A percentile compares a stretch with the other conserved stretches of the same genome.
phyloP scores from a whole-genome alignment of 768 basidiomycete species.

The Sporobolomyces pararoseus region DNA sequence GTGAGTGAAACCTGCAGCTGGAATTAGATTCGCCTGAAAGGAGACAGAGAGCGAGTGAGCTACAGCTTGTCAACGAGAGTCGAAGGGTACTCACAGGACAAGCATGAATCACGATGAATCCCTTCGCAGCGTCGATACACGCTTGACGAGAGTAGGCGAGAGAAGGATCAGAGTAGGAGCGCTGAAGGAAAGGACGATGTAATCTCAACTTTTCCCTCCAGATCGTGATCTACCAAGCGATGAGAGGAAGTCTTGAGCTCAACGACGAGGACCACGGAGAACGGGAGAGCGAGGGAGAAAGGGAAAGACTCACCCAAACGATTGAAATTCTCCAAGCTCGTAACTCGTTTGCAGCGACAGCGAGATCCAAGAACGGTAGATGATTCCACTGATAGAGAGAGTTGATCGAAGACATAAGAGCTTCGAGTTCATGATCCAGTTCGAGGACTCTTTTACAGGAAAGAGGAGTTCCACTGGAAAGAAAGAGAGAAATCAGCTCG shows the following conservation, averaged over 20 bases:
- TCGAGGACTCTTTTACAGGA: neutral
- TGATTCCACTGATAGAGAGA: constrained; percentile 9
- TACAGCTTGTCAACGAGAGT: too few species aligned
- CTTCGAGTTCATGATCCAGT: neutral
- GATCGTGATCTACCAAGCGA: neutral
- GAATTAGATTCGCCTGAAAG: neutral
- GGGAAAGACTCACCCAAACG: constrained; percentile 4
- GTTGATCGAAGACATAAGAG: neutral
- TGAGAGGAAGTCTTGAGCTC: too few species aligned
- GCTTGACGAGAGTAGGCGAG: constrained; percentile 7
- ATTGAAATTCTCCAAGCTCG: constrained; percentile 17
- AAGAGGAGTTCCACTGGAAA: neutral
- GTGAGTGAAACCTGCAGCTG: constrained; percentile 13
- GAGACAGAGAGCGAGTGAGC: neutral
- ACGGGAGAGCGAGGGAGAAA: neutral
- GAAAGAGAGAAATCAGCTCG: neutral
- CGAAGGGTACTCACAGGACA: constrained; percentile 12
- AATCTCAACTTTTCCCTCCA: constrained; percentile 7
- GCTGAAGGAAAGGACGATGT: neutral
- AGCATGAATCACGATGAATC: constrained; percentile 5
- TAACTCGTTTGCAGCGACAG: neutral
- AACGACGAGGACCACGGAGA: neutral
- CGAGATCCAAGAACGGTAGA: neutral
- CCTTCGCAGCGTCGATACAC: constrained; percentile 10
- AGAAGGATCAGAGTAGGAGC: neutral